Evolutionary conservation across 1,284 basidiomycete genomes (phyloP).

Genomic region (Ustilago sp.): DNA sequence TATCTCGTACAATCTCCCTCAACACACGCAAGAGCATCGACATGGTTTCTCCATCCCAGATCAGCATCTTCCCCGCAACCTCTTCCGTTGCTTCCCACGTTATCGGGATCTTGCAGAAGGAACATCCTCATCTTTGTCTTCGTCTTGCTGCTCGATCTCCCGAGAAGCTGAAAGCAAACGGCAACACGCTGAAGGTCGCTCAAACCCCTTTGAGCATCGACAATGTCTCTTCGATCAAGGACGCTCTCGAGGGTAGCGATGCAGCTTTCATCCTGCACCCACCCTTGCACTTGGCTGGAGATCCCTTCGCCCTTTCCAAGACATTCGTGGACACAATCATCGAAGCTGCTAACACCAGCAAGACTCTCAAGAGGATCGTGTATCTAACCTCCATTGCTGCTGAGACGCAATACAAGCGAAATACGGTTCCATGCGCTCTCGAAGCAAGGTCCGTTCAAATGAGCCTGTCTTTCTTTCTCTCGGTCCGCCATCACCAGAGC

Average conservation of each 20-base stretch:
- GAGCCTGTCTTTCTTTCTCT: no score
- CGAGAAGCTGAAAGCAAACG: conserved; percentile 15
- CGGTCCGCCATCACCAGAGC: no score
- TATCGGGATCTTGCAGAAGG: conserved; percentile 19
- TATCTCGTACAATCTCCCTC: background rate
- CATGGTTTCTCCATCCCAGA: conserved; percentile 26
- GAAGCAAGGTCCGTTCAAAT: no score
- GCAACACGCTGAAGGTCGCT: conserved; percentile 11
- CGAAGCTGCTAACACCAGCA: conserved; percentile 24
- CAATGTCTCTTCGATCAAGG: conserved; percentile 17
- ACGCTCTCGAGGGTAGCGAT: conserved; percentile 28
- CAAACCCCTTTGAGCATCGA: conserved; percentile 18
- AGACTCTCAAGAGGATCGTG: conserved; percentile 26
- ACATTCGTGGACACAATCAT: conserved; percentile 13
- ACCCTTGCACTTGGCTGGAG: conserved; percentile 12
- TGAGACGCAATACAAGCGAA: conserved; percentile 1
- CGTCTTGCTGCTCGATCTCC: conserved; percentile 30
- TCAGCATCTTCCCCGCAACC: conserved; percentile 40
- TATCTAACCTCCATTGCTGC: conserved; percentile 32
- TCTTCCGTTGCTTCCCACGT: conserved; percentile 16
- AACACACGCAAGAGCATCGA: background rate
- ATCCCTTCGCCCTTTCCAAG: conserved; percentile 15
- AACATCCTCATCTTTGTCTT: conserved; percentile 21
- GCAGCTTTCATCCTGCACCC: conserved; percentile 38
- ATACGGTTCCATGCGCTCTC: no score